Percentiles rank a stretch among this genome's conserved stretches.
Evolutionary conservation across 2,329 filamentous ascomycete genomes (phyloP).

Genomic region (Neurospora sp.): DNA sequence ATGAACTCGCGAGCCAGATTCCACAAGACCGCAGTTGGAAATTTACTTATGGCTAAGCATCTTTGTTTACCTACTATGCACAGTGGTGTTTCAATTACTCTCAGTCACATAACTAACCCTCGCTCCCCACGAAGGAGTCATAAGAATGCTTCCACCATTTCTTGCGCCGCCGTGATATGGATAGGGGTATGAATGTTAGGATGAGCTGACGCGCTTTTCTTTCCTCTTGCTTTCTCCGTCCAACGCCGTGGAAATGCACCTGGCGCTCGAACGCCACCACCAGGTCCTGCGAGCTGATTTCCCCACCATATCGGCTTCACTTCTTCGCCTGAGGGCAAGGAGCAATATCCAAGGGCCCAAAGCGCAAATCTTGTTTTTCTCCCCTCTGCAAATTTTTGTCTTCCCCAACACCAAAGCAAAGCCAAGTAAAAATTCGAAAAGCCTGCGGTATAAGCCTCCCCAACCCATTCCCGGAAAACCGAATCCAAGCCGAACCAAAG

Average conservation of each 20-base stretch:
- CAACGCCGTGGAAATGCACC: not conserved
- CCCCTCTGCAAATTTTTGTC: not conserved
- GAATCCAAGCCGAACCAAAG: not conserved
- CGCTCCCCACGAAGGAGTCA: not conserved
- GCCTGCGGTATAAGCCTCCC: not conserved
- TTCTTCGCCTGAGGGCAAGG: not conserved
- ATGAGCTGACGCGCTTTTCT: not conserved
- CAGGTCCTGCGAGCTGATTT: not conserved
- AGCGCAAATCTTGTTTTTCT: slow-evolving; percentile 6
- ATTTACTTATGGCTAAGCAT: not conserved
- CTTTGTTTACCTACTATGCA: not conserved
- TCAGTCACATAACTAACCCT: not conserved
- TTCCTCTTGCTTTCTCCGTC: not conserved
- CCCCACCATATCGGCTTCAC: not conserved
- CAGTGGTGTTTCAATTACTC: not conserved
- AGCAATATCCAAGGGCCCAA: not conserved
- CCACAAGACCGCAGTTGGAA: not conserved
- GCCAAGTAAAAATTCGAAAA: not conserved
- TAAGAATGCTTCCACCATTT: not conserved
- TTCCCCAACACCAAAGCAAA: slow-evolving; percentile 3
- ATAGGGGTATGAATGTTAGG: not conserved
- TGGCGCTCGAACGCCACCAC: slow-evolving; percentile 3
- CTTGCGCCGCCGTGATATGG: not conserved
- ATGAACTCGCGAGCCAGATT: no score
- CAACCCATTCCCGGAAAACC: not conserved